These are phyloP conservation scores for Tylopilus cervinicoccineus DNA, from an alignment of 768 basidiomycete species.

Conservation along the genomic window DNA sequence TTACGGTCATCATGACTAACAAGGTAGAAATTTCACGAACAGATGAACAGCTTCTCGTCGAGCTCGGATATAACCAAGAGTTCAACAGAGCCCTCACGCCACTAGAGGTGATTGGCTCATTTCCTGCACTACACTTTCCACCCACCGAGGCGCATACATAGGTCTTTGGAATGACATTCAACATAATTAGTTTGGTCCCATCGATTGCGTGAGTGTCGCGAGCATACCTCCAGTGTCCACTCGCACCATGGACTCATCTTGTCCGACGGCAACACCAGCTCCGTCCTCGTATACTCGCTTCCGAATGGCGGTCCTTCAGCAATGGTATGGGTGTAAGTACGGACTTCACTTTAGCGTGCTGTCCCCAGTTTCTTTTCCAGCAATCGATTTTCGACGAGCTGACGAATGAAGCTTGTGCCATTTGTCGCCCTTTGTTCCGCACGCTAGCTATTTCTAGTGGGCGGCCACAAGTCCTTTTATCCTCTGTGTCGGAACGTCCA, in stretches of 20 bases:
- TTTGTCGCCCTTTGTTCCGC: neutral
- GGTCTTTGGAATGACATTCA: conserved; percentile 71
- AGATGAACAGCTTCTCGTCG: conserved; percentile 32
- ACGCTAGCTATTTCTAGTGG: conserved; percentile 27
- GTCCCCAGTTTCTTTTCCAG: neutral
- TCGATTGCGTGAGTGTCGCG: conserved; percentile 52
- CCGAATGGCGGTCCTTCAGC: conserved; percentile 49
- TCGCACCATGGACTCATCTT: neutral
- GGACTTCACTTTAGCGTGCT: neutral
- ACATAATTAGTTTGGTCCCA: conserved; percentile 65
- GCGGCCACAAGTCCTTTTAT: conserved; percentile 35
- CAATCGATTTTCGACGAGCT: too few relatives aligned
- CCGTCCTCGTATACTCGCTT: conserved; percentile 43
- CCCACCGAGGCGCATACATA: conserved; percentile 26
- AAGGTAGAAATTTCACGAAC: conserved; percentile 8
- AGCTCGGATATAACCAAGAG: conserved; percentile 37
- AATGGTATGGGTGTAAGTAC: conserved; percentile 43
- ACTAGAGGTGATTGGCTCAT: conserved; percentile 21
- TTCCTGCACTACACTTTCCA: too few relatives aligned
- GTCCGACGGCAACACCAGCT: conserved; percentile 22
- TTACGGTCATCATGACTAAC: conserved; percentile 12
- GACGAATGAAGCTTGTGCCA: neutral
- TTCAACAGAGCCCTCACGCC: conserved; percentile 36
- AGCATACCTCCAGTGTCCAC: neutral
- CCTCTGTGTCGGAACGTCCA: conserved; percentile 36